Conservation (phyloP, 2,329 filamentous ascomycete genomes). For the Fusarium citri region DNA sequence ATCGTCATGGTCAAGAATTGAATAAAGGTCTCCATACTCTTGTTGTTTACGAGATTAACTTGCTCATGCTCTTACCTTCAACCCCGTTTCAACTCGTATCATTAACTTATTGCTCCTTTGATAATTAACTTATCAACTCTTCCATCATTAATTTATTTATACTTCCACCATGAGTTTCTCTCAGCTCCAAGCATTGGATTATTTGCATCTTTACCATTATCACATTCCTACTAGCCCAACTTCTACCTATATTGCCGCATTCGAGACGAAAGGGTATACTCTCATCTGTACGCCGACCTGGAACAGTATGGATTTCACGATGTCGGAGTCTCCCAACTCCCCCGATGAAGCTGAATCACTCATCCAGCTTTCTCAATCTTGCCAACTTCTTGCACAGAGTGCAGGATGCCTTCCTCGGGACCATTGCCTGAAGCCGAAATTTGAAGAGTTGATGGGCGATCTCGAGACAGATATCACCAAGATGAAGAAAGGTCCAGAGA, state of each 20-base stretch:
- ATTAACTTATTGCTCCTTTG: background rate
- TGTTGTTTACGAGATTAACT: background rate
- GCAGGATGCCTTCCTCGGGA: background rate
- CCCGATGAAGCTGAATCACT: background rate
- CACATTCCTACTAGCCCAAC: background rate
- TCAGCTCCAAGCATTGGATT: accelerated
- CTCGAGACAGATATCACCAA: background rate
- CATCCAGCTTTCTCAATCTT: background rate
- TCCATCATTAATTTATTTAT: background rate
- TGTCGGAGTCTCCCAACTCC: background rate
- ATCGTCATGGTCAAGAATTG: background rate
- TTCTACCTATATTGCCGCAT: background rate
- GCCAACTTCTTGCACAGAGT: background rate
- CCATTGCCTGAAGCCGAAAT: background rate
- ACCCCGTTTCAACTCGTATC: background rate
- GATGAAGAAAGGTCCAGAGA: background rate
- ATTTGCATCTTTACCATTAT: background rate
- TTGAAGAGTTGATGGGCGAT: background rate
- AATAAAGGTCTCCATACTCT: background rate
- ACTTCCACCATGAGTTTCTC: background rate
- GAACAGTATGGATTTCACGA: background rate
- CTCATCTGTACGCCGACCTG: too few species aligned
- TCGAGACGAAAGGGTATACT: too few species aligned
- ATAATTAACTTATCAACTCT: background rate
- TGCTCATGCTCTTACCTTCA: background rate